A percentile compares a stretch with the other conserved stretches of the same genome.
phyloP scores from a whole-genome alignment of 2,329 filamentous ascomycete species.

The Penicillium sp. region DNA sequence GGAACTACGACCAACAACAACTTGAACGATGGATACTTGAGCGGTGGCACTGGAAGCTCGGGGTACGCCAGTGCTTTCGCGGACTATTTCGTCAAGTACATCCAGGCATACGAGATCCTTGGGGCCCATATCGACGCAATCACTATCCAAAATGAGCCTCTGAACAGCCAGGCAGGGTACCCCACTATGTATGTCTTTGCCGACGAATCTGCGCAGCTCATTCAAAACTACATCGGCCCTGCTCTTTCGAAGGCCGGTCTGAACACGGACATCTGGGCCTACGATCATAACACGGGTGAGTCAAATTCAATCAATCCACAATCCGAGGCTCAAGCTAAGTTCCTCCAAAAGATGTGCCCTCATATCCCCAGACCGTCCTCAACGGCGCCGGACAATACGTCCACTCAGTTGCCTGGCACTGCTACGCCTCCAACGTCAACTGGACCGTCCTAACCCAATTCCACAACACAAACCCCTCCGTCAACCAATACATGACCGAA shows the following conservation, averaged over 20 bases:
- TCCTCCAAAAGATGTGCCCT: slow-evolving; percentile 26
- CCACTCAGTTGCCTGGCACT: slow-evolving; percentile 42
- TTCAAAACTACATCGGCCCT: slow-evolving; percentile 32
- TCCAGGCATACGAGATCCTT: slow-evolving; percentile 35
- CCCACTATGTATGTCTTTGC: slow-evolving; percentile 42
- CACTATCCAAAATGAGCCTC: slow-evolving; percentile 43
- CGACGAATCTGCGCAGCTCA: slow-evolving; percentile 37
- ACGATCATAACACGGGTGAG: slow-evolving; percentile 42
- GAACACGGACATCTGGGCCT: slow-evolving; percentile 35
- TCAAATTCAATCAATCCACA: background rate
- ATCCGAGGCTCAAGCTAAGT: background rate
- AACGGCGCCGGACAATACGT: slow-evolving; percentile 32
- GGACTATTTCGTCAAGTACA: slow-evolving; percentile 41
- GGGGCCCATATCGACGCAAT: slow-evolving; percentile 40
- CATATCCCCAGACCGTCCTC: slow-evolving; percentile 38
- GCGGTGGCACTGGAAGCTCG: slow-evolving; percentile 29
- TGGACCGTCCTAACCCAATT: slow-evolving; percentile 40
- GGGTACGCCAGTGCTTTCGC: slow-evolving; percentile 36
- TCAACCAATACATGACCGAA: slow-evolving; percentile 45
- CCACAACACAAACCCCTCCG: slow-evolving; percentile 33
- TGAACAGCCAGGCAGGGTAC: slow-evolving; percentile 41
- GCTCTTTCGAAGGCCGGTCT: slow-evolving; percentile 27
- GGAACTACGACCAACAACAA: slow-evolving; percentile 34
- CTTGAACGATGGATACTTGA: slow-evolving; percentile 32
- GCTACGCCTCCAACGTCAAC: slow-evolving; percentile 38